phyloP scores from a whole-genome alignment of 1,284 basidiomycete genomes.

The Xerocomus nothofagi region DNA sequence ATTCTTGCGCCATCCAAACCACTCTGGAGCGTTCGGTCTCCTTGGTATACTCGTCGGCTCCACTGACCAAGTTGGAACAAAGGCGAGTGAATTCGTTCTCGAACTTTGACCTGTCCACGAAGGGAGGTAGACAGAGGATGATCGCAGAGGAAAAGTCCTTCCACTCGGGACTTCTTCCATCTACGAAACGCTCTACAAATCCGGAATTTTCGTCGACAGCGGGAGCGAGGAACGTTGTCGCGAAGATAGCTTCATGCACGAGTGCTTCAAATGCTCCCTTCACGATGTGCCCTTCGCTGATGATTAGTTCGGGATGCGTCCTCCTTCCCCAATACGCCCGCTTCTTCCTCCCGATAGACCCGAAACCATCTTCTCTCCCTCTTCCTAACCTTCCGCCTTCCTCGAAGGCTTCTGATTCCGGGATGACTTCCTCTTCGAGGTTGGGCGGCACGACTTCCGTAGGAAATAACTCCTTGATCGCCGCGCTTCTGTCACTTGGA shows the following conservation, averaged over 20 bases:
- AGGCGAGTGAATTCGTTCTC: conserved; percentile 70
- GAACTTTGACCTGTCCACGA: conserved; percentile 56
- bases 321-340: conserved; percentile 77
- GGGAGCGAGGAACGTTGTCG: conserved; percentile 53
- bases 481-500: conserved; percentile 61
- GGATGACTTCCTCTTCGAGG: conserved; percentile 45
- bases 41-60: conserved; percentile 47
- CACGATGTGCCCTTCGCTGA: conserved; percentile 44
- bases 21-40: conserved; percentile 48
- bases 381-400: conserved; percentile 31
- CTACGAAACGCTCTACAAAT: conserved; percentile 7
- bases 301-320: conserved; percentile 68
- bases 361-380: conserved; percentile 36
- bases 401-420: conserved; percentile 27
- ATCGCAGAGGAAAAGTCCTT: conserved; percentile 60
- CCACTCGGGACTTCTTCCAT: conserved; percentile 44
- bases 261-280: conserved; percentile 75
- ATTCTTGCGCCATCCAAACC: conserved; percentile 64
- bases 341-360: conserved; percentile 48
- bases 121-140: conserved; percentile 56
- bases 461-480: conserved; percentile 73
- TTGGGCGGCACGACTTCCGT: conserved; percentile 54
- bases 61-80: conserved; percentile 60
- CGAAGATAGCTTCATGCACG: conserved; percentile 76
- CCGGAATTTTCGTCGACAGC: conserved; percentile 11